phyloP scores from a whole-genome alignment of 148 eudicot genomes.

The Rhododendron ferrugineum region DNA sequence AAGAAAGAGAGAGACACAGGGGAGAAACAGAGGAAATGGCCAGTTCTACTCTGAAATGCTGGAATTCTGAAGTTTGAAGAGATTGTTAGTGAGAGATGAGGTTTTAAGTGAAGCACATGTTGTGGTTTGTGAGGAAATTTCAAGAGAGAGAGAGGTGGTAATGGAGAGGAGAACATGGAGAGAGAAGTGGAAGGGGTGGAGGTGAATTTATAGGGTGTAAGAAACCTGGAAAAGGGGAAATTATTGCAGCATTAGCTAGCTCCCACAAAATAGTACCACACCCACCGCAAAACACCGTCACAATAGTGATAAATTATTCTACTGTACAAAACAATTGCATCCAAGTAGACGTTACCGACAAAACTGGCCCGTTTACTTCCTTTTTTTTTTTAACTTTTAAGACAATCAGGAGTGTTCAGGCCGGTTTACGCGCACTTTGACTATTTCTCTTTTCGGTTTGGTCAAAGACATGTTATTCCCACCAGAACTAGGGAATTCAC shows the following conservation, averaged over 20 bases:
- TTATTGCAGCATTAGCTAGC: background rate
- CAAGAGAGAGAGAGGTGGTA: background rate
- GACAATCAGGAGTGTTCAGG: too few relatives aligned
- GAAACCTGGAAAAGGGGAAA: background rate
- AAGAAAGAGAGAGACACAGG: background rate
- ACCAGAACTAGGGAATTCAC: rapidly evolving
- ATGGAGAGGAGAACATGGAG: background rate
- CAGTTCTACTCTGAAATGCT: background rate
- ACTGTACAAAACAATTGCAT: background rate
- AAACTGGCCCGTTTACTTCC: background rate
- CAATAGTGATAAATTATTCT: background rate
- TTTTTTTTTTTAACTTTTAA: too few relatives aligned
- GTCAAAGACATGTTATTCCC: too few relatives aligned
- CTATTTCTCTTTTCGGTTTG: too few relatives aligned
- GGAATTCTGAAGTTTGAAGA: background rate
- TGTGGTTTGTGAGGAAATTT: background rate
- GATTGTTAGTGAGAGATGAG: background rate
- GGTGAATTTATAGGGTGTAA: background rate
- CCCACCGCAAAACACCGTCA: background rate
- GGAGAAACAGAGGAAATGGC: background rate
- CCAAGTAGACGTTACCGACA: background rate
- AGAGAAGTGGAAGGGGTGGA: background rate
- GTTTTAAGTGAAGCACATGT: background rate
- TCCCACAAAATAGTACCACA: background rate
- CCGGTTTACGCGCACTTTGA: too few relatives aligned